phyloP scores from a whole-genome alignment of 306 rosid genomes.

The Gastrolobium villosum region DNA sequence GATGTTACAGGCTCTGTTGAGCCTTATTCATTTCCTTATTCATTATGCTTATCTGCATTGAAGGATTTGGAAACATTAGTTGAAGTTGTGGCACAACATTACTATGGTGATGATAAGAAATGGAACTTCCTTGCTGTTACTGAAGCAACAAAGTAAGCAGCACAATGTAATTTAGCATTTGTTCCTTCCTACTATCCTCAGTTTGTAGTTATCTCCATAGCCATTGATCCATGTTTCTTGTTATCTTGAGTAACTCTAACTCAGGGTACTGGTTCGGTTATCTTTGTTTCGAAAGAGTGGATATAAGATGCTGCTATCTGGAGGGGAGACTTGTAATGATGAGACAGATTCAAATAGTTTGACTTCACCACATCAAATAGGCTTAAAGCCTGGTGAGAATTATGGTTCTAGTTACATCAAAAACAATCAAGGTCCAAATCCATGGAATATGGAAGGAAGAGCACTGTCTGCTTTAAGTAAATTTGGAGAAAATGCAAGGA shows the following conservation, averaged over 20 bases:
- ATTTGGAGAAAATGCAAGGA: conserved; percentile 84
- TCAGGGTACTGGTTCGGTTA: conserved; percentile 77
- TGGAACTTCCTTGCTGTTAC: conserved; percentile 83
- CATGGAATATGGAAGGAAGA: conserved; percentile 73
- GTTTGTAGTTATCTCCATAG: neutral
- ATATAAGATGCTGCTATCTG: conserved; percentile 73
- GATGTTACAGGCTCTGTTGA: conserved; percentile 54
- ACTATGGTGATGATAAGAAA: conserved; percentile 74
- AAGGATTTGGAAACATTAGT: conserved; percentile 82
- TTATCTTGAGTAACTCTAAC: conserved; percentile 33
- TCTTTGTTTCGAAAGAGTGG: conserved; percentile 78
- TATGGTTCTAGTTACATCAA: conserved; percentile 49
- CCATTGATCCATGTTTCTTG: conserved; percentile 32
- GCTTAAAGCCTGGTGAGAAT: conserved; percentile 48
- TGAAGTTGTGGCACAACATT: conserved; percentile 82
- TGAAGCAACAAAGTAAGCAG: conserved; percentile 76
- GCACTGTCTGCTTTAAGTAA: conserved; percentile 72
- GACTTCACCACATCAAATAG: conserved; percentile 47
- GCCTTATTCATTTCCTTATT: conserved; percentile 64
- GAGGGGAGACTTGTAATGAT: conserved; percentile 72
- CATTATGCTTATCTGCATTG: conserved; percentile 75
- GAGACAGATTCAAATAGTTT: conserved; percentile 49
- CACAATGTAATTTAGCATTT: neutral
- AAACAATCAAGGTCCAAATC: conserved; percentile 51
- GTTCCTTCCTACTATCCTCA: conserved; percentile 27